Evolutionary conservation across 2,329 filamentous ascomycete genomes (phyloP).

Genomic region (Cladophialophora carrionii): DNA sequence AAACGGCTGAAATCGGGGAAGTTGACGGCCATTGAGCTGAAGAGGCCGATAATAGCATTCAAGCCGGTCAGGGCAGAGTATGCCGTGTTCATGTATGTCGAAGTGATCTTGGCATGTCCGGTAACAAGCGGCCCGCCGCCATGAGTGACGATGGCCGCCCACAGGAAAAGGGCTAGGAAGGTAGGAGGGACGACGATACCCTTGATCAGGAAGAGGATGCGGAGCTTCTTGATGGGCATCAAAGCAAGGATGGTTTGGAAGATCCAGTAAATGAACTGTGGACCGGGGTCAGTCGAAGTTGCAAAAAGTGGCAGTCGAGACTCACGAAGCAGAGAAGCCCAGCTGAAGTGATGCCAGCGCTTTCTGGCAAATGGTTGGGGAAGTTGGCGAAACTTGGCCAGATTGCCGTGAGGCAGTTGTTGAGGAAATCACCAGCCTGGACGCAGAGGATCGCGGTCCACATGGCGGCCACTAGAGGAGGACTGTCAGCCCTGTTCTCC

Average conservation of each 20-base stretch:
- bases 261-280: slow-evolving; percentile 55
- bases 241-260: slow-evolving; percentile 51
- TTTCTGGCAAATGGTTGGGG: slow-evolving; percentile 45
- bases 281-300: background rate
- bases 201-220: slow-evolving; percentile 52
- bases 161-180: slow-evolving; percentile 51
- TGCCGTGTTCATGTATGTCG: slow-evolving; percentile 49
- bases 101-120: slow-evolving; percentile 44
- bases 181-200: slow-evolving; percentile 50
- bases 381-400: slow-evolving; percentile 53
- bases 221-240: slow-evolving; percentile 52
- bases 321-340: slow-evolving; percentile 54
- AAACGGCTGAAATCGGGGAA: slow-evolving; percentile 54
- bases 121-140: slow-evolving; percentile 49
- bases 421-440: slow-evolving; percentile 51
- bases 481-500: background rate
- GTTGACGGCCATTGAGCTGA: slow-evolving; percentile 56
- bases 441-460: slow-evolving; percentile 55
- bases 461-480: slow-evolving; percentile 47
- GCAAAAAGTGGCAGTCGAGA: slow-evolving; percentile 31
- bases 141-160: slow-evolving; percentile 50
- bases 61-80: slow-evolving; percentile 52
- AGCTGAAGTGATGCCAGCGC: slow-evolving; percentile 44
- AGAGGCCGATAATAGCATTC: slow-evolving; percentile 56
- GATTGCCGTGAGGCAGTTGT: slow-evolving; percentile 51